A percentile compares a stretch with the other conserved stretches of the same genome.
Conservation (phyloP, 2,329 filamentous ascomycete species). For the Penicillium expansum region DNA sequence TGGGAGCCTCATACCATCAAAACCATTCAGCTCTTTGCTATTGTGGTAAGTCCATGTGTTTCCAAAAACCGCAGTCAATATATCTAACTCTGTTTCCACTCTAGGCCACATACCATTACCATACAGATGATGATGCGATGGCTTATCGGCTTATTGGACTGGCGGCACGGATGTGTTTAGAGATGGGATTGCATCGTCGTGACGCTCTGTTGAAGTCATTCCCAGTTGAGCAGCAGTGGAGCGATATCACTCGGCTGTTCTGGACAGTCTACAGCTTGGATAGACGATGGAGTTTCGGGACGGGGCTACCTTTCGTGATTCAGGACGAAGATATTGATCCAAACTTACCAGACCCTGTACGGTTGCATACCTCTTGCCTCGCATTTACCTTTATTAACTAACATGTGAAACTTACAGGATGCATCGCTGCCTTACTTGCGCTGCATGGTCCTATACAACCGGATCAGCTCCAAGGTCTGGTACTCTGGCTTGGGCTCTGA, state of each 20-base stretch:
- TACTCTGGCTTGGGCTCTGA: constrained; percentile 70
- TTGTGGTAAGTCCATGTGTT: constrained; percentile 38
- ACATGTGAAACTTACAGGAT: constrained; percentile 32
- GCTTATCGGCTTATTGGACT: constrained; percentile 86
- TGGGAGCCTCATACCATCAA: constrained; percentile 58
- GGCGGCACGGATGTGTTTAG: constrained; percentile 73
- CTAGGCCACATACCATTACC: constrained; percentile 74
- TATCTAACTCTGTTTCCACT: background rate
- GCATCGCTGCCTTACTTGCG: constrained; percentile 66
- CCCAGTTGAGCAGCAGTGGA: constrained; percentile 64
- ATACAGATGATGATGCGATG: constrained; percentile 79
- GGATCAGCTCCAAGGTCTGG: constrained; percentile 84
- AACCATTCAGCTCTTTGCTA: constrained; percentile 57
- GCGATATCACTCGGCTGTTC: constrained; percentile 68
- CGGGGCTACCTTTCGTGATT: constrained; percentile 79
- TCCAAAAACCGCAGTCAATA: background rate
- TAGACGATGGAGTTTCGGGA: constrained; percentile 84
- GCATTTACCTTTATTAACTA: background rate
- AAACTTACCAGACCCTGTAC: constrained; percentile 72
- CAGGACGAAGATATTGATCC: constrained; percentile 84
- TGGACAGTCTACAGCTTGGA: constrained; percentile 87
- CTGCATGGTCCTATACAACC: constrained; percentile 81
- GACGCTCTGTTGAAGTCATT: constrained; percentile 69
- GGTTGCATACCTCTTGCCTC: constrained; percentile 8
- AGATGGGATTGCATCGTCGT: constrained; percentile 77